A percentile compares a stretch with the other conserved stretches of the same genome.
These are phyloP conservation scores for Kodamaea sp. DNA, from an alignment of 1,139 yeast species.

Conservation along the genomic window DNA sequence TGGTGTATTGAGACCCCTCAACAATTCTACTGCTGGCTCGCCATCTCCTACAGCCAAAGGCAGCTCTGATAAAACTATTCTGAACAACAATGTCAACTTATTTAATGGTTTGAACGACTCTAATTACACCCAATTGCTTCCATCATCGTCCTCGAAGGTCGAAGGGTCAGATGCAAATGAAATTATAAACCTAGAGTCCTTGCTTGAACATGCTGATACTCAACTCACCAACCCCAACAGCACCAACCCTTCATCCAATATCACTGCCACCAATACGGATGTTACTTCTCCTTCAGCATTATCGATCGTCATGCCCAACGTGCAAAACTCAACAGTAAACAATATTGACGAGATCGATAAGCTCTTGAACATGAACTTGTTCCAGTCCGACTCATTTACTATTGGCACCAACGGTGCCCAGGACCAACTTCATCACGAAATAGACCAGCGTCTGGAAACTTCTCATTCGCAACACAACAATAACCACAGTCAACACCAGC, in stretches of 20 bases:
- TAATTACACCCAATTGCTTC: constrained; percentile 1
- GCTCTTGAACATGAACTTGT: constrained; percentile 41
- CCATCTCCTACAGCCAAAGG: not conserved
- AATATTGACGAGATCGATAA: constrained; percentile 44
- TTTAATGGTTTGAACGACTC: constrained; percentile 21
- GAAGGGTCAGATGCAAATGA: constrained; percentile 1
- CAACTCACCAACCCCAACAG: constrained; percentile 2
- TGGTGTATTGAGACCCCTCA: constrained; percentile 47
- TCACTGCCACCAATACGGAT: constrained; percentile 5
- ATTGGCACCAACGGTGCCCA: constrained; percentile 16
- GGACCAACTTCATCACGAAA: not conserved
- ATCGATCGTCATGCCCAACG: constrained; percentile 3
- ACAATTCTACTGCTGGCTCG: constrained; percentile 13
- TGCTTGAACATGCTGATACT: constrained; percentile 9
- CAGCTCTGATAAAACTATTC: constrained; percentile 21
- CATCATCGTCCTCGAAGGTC: not conserved
- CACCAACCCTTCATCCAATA: constrained; percentile 5
- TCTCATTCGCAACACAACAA: not conserved
- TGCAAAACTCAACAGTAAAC: constrained; percentile 6
- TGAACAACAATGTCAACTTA: constrained; percentile 24
- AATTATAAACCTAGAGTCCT: constrained; percentile 11
- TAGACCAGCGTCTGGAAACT: not conserved
- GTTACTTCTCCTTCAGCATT: constrained; percentile 8
- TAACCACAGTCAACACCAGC: not conserved
- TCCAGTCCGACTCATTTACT: constrained; percentile 34